Evolutionary conservation across 108 stramenopile species (phyloP).

Genomic region (Asterionellopsis glacialis): DNA sequence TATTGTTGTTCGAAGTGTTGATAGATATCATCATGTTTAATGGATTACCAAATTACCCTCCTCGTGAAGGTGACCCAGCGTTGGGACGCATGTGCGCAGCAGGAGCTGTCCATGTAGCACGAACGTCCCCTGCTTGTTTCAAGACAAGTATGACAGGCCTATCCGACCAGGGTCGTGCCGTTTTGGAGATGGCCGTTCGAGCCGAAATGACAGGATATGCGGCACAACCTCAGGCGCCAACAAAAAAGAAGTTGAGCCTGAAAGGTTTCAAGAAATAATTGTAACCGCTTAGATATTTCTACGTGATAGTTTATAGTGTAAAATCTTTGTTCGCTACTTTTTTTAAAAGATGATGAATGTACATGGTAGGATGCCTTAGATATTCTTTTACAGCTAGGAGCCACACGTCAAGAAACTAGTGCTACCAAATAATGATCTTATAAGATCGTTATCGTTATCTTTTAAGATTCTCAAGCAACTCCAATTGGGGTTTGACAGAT

Average conservation of each 20-base stretch:
- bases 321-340: neutral
- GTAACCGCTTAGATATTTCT: neutral
- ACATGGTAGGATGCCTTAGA: neutral
- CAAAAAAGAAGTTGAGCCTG: constrained; percentile 73
- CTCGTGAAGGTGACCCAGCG: constrained; percentile 26
- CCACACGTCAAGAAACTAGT: too few relatives aligned
- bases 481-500: constrained; percentile 43
- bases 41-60: constrained; percentile 75
- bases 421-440: too few relatives aligned
- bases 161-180: constrained; percentile 44
- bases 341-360: neutral
- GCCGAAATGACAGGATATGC: constrained; percentile 86
- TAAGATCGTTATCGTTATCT: neutral
- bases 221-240: constrained; percentile 22
- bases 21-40: constrained; percentile 64
- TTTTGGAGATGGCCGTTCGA: constrained; percentile 76
- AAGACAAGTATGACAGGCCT: constrained; percentile 49
- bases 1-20: constrained; percentile 49
- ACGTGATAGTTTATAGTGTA: neutral
- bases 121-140: constrained; percentile 61
- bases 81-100: constrained; percentile 79
- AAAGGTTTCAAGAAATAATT: constrained; percentile 57
- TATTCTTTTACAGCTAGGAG: too few relatives aligned
- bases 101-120: constrained; percentile 60
- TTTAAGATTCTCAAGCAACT: constrained; percentile 27